Base-by-base conservation (phyloP, 2,329 filamentous ascomycete species). In the Ceratocystis huliohia region DNA sequence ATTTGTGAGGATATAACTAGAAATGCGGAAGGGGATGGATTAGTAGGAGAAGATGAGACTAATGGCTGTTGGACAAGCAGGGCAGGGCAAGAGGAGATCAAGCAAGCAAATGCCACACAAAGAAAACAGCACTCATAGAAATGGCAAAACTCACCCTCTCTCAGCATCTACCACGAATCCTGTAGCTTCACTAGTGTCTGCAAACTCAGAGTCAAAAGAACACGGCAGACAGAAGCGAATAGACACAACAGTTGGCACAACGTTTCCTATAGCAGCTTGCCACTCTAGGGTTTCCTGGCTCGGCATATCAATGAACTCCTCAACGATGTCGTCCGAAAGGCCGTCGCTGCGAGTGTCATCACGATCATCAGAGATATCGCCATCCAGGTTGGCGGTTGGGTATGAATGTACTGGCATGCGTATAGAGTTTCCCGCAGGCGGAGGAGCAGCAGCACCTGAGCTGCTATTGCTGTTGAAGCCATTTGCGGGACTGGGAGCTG, bases 201-300 rank as follows among this genome's bases (percentile, higher is more conserved):
- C 94, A 33, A 90, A 80, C 72, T 99, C 94, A n/a, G 94, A 97
- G 75, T 99, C 94, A 75, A 99, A 99, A 28, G 93, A 92, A 75
- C 90, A 96, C 0, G 94, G 96, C 80, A 96, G 91, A 75, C 93
- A 97, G 79, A 99, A 99, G 71, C 96, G 89, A 72, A 99, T 97
- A n/a, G 93, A 96, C 63, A 99, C 94, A 20, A 97, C 94, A 71
- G 92, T 96, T 74, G 88, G 87, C 65, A 99, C 92, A 2, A 99
- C 94, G 69, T 86, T 88, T 76, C 96, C 92, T 68, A 97, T 96
- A 0, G 92, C 96, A 63, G 87, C 88, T 76, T 97, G 93, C 94
- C 94, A 99, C 78, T 96, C 92, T 69, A 56, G 70, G 22, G 70
- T 69, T 59, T 72, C 71, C 28, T 65, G 63, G 65, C 73, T 73